phyloP scores from a whole-genome alignment of 2,329 filamentous ascomycete species.

The Diaporthe velutina region DNA sequence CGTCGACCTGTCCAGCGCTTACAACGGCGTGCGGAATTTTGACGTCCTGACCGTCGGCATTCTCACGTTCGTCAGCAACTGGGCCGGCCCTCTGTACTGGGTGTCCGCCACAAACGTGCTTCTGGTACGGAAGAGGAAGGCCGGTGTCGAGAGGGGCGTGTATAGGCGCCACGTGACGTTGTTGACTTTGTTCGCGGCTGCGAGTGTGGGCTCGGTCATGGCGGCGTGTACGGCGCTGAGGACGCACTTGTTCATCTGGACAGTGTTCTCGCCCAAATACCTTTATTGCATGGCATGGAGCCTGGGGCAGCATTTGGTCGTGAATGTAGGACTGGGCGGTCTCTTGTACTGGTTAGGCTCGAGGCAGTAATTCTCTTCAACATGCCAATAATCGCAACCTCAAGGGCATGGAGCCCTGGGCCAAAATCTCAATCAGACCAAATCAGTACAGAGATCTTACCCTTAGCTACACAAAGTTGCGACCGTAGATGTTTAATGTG shows the following conservation, averaged over 20 bases:
- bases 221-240: slow-evolving; percentile 85
- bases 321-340: slow-evolving; percentile 76
- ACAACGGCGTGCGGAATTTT: slow-evolving; percentile 90
- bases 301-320: slow-evolving; percentile 80
- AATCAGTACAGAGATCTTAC: neutral
- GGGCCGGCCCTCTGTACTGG: slow-evolving; percentile 94
- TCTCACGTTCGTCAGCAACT: slow-evolving; percentile 90
- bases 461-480: too few species aligned
- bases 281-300: slow-evolving; percentile 93
- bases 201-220: slow-evolving; percentile 82
- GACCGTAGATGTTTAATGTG: neutral
- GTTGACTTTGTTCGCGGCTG: slow-evolving; percentile 78
- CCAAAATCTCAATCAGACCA: neutral
- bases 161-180: slow-evolving; percentile 69
- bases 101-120: slow-evolving; percentile 73
- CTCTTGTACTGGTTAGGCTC: slow-evolving; percentile 67
- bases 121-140: slow-evolving; percentile 57
- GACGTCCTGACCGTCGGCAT: slow-evolving; percentile 84
- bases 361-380: slow-evolving; percentile 38
- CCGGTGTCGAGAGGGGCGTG: slow-evolving; percentile 44
- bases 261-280: slow-evolving; percentile 97
- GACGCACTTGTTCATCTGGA: slow-evolving; percentile 98
- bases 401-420: neutral
- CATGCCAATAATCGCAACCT: slow-evolving; percentile 17
- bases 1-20: slow-evolving; percentile 93